Conservation (phyloP, 2,329 filamentous ascomycete species). For the Phialemonium atrogriseum region DNA sequence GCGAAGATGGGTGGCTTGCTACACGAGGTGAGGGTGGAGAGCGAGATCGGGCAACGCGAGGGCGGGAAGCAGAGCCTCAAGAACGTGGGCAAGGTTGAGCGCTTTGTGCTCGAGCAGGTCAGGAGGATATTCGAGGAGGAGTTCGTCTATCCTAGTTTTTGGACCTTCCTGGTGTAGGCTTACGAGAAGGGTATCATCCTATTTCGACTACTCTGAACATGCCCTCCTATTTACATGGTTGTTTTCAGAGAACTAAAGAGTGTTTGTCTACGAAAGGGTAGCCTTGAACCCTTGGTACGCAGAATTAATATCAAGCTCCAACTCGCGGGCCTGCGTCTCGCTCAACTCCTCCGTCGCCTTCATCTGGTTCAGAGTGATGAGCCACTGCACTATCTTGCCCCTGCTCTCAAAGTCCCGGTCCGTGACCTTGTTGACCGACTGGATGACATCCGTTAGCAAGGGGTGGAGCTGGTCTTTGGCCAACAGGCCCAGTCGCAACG, state of each 20-base stretch:
- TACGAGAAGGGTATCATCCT: no score
- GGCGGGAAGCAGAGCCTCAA: slow-evolving; percentile 91
- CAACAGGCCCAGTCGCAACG: slow-evolving; percentile 81
- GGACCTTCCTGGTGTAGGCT: slow-evolving; percentile 83
- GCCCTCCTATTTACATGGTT: background rate
- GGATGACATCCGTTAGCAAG: slow-evolving; percentile 88
- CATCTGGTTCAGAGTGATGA: slow-evolving; percentile 97
- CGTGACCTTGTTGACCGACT: slow-evolving; percentile 94
- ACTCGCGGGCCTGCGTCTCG: slow-evolving; percentile 78
- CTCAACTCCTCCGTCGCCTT: slow-evolving; percentile 84
- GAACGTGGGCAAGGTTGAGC: slow-evolving; percentile 97
- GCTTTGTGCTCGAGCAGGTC: slow-evolving; percentile 94
- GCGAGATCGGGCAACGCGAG: slow-evolving; percentile 90
- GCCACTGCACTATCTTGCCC: slow-evolving; percentile 96
- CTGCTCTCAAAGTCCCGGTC: slow-evolving; percentile 91
- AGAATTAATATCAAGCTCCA: slow-evolving; percentile 88
- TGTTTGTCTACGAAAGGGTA: slow-evolving; percentile 48
- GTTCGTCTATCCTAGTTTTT: slow-evolving; percentile 96
- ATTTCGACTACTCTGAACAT: background rate
- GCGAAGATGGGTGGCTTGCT: slow-evolving; percentile 62
- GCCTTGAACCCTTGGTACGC: slow-evolving; percentile 92
- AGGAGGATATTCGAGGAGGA: slow-evolving; percentile 97
- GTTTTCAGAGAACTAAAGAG: background rate
- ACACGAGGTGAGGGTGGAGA: slow-evolving; percentile 92
- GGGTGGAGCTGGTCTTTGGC: slow-evolving; percentile 97